phyloP scores from a whole-genome alignment of 2,329 filamentous ascomycete genomes.

The Orbilia blumenaviensis region DNA sequence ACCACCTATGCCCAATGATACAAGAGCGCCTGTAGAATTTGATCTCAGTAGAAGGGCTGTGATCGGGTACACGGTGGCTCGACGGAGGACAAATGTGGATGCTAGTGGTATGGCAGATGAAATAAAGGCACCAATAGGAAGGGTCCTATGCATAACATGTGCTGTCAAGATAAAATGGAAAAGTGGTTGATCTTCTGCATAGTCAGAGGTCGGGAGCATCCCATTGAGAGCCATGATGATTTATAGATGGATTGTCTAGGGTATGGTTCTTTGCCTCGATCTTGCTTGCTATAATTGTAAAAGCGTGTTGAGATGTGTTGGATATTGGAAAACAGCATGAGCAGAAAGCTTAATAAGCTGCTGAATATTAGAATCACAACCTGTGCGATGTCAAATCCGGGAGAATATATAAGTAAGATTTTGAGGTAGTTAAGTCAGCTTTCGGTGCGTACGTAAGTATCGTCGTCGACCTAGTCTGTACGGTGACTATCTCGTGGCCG shows the following conservation, averaged over 20 bases:
- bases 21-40: constrained; percentile 63
- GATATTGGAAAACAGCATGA: background rate
- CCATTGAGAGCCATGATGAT: constrained; percentile 29
- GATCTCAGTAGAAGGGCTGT: constrained; percentile 63
- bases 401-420: background rate
- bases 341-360: background rate
- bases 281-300: background rate
- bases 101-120: constrained; percentile 62
- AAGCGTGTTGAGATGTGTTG: constrained; percentile 17
- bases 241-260: background rate
- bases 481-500: constrained; percentile 6
- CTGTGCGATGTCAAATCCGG: background rate
- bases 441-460: background rate
- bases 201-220: constrained; percentile 60
- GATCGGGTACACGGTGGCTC: constrained; percentile 57
- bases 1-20: constrained; percentile 63
- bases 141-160: constrained; percentile 69
- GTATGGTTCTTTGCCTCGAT: background rate
- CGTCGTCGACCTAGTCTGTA: constrained; percentile 1
- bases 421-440: background rate
- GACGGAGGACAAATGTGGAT: constrained; percentile 58
- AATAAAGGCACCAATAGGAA: constrained; percentile 67
- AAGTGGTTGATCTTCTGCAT: constrained; percentile 72
- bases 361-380: background rate
- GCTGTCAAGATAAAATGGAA: constrained; percentile 67